A percentile compares a stretch with the other conserved stretches of the same genome.
Conservation (phyloP, 2,329 filamentous ascomycete species). For the Coniochaeta prunicola region DNA sequence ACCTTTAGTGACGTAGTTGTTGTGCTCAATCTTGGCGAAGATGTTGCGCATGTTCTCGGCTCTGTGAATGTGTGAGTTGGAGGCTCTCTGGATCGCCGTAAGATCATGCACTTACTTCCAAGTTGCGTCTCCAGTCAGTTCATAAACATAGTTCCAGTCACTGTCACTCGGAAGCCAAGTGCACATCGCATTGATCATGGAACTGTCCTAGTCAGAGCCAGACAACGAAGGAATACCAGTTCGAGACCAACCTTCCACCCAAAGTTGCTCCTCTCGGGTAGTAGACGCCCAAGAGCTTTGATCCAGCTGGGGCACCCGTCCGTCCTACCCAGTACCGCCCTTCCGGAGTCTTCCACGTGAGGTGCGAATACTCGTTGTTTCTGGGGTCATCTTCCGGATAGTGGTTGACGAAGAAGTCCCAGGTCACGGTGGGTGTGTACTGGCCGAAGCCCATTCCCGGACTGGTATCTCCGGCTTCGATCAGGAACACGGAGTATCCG, state of each 20-base stretch:
- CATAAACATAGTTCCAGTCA: slow-evolving; percentile 18
- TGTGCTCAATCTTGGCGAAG: slow-evolving; percentile 16
- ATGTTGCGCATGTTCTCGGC: slow-evolving; percentile 16
- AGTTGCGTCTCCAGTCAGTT: slow-evolving; percentile 18
- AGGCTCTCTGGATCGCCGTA: not conserved
- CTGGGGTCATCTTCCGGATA: slow-evolving; percentile 35
- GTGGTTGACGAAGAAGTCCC: slow-evolving; percentile 51
- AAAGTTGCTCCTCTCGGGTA: slow-evolving; percentile 22
- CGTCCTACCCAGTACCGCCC: slow-evolving; percentile 22
- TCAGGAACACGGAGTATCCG: slow-evolving; percentile 43
- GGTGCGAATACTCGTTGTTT: slow-evolving; percentile 40
- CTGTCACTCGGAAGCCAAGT: slow-evolving; percentile 18
- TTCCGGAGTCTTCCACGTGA: slow-evolving; percentile 18
- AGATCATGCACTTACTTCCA: slow-evolving; percentile 15
- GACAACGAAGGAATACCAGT: not conserved
- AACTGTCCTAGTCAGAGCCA: slow-evolving; percentile 17
- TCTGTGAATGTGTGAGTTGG: slow-evolving; percentile 4
- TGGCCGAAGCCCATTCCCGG: slow-evolving; percentile 35
- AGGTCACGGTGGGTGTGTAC: slow-evolving; percentile 39
- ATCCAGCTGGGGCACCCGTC: slow-evolving; percentile 18
- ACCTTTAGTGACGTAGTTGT: slow-evolving; percentile 15
- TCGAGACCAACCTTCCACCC: not conserved
- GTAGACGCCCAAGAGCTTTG: slow-evolving; percentile 20
- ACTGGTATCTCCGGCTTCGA: slow-evolving; percentile 46
- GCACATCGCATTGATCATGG: slow-evolving; percentile 22